A percentile compares a stretch with the other conserved stretches of the same genome.
These are phyloP conservation scores for Alternaria triticina DNA, from an alignment of 2,329 filamentous ascomycete genomes.

Conservation along the genomic window DNA sequence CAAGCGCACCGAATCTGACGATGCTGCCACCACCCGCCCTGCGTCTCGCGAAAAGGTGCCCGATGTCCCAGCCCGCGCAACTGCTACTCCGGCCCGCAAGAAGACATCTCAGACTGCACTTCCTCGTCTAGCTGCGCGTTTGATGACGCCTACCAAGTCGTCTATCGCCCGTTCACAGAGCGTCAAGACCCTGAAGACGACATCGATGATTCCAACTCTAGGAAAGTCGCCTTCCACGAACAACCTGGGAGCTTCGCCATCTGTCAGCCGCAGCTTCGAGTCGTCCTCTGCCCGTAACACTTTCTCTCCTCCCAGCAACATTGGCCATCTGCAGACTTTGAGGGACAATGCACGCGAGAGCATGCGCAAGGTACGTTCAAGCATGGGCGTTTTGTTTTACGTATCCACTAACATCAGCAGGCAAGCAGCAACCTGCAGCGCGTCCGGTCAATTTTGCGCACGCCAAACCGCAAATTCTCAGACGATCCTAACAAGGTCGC, in stretches of 20 bases:
- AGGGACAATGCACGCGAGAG: constrained; percentile 47
- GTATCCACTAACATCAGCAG: constrained; percentile 10
- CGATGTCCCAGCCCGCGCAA: constrained; percentile 13
- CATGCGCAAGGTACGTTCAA: constrained; percentile 36
- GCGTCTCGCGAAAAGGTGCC: constrained; percentile 51
- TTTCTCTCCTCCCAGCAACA: constrained; percentile 40
- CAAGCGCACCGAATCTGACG: constrained; percentile 71
- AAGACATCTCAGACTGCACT: constrained; percentile 49
- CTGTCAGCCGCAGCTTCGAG: constrained; percentile 56
- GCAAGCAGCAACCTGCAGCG: constrained; percentile 57
- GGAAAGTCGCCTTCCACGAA: constrained; percentile 61
- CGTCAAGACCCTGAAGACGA: constrained; percentile 55
- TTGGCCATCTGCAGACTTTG: constrained; percentile 32
- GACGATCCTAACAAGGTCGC: constrained; percentile 65
- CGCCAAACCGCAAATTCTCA: constrained; percentile 64
- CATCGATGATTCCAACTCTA: constrained; percentile 62
- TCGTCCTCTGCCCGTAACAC: constrained; percentile 61
- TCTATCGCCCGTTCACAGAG: constrained; percentile 69
- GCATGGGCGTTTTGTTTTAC: neutral
- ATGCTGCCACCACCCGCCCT: constrained; percentile 70
- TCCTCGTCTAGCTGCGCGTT: constrained; percentile 55
- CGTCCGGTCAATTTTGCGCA: constrained; percentile 70
- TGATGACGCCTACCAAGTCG: constrained; percentile 81
- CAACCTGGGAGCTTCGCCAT: constrained; percentile 53
- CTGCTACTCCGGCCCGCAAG: constrained; percentile 34